phyloP scores from a whole-genome alignment of 225 moss, liverwort and hornwort genomes.

The Climacium dendroides region DNA sequence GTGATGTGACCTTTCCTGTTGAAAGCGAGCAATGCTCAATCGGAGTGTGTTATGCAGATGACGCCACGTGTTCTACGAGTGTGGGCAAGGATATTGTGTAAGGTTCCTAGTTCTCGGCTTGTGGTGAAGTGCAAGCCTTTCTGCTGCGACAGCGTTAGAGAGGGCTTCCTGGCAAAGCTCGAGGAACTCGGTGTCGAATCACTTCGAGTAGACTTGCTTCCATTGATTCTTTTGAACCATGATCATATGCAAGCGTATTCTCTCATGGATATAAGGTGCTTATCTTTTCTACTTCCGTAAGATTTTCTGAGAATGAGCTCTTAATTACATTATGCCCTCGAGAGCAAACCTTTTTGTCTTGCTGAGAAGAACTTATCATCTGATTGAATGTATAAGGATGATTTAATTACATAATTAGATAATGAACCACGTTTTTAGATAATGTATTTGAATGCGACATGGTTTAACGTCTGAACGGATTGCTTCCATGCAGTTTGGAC shows the following conservation, averaged over 20 bases:
- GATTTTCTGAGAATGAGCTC: not conserved
- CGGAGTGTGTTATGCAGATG: constrained; percentile 45
- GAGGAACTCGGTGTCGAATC: constrained; percentile 86
- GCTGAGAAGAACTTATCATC: not conserved
- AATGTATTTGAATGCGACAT: not conserved
- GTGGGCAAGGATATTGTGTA: constrained; percentile 88
- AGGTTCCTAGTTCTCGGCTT: constrained; percentile 75
- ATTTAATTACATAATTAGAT: not conserved
- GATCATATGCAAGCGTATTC: constrained; percentile 99
- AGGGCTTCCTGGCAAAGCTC: constrained; percentile 77
- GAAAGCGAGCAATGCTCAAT: not conserved
- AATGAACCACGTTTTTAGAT: not conserved
- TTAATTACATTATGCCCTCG: not conserved
- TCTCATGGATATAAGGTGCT: constrained; percentile 94
- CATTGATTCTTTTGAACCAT: constrained; percentile 94
- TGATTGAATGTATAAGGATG: not conserved
- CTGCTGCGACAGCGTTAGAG: constrained; percentile 86
- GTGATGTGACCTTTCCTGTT: not conserved
- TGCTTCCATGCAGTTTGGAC: constrained; percentile 58
- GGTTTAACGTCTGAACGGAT: not conserved
- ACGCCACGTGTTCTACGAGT: constrained; percentile 79
- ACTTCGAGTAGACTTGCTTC: constrained; percentile 85
- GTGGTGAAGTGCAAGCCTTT: constrained; percentile 99
- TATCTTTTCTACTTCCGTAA: not conserved
- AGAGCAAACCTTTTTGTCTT: not conserved